Base-by-base conservation (phyloP, 495 filamentous ascomycete species). In the Hyaloscypha finlandica region DNA sequence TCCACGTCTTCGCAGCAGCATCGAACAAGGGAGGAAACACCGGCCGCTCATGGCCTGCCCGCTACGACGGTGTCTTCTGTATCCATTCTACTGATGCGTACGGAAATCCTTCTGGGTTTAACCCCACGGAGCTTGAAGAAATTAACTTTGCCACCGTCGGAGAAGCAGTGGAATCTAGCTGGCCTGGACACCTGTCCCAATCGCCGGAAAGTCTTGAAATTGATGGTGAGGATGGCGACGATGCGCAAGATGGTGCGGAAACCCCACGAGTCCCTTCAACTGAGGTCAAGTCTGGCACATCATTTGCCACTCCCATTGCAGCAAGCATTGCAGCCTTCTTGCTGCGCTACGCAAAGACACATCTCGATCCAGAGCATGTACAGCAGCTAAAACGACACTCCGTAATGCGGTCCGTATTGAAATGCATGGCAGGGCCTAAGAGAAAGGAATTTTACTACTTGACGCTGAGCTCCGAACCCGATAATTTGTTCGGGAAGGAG, bases 1-100 rank as follows among this genome's bases (percentile, higher is more conserved):
- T 72, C 12, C 30, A 67, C 9, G 35, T 72, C 20, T 69, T 72
- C 20, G 70, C 70, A 4, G 70, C 70, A 8, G 70, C 70, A 6
- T 66, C 70, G 11, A 72, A 72, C 39, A 31, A 39, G 8, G 67
- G 70, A 33, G 70, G 63, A 9, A 57, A 63, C 19, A 35, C 12
- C 6, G 9, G 22, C 4, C 20, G 20, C 22, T 31, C 61, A n/a
- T 68, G 33, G 37, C 69, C 69, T 48, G 66, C 69, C 22, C 54
- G 59, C 2, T 16, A 61, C 19, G 20, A 25, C 6, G 31, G 45
- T 5, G 69, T 71, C 8, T 64, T 72, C 29, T 68, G 61, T 37
- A 57, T 70, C 1, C 35, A 67, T 56, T 51, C 70, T 1, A 67
- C 67, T 2, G 64, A 70, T 29, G 56, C 51, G 1, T 14, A 51